Evolutionary conservation across 2,329 filamentous ascomycete genomes (phyloP).

Genomic region (Diplocarpon mali): DNA sequence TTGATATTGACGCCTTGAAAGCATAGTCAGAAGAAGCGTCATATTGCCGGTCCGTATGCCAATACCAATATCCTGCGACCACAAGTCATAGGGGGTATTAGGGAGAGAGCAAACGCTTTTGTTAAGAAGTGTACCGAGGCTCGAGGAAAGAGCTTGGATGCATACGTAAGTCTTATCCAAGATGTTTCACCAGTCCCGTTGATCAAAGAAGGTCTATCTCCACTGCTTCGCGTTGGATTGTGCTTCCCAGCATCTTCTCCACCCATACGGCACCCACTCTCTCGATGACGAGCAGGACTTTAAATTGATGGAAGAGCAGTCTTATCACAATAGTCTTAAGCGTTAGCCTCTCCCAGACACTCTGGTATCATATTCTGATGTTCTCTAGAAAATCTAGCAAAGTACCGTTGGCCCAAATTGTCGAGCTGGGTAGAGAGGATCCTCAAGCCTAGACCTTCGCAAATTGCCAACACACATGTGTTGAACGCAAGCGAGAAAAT

Average conservation of each 20-base stretch:
- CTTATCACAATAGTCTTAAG: conserved; percentile 55
- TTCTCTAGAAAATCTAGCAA: conserved; percentile 35
- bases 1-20: conserved; percentile 22
- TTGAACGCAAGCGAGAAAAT: conserved; percentile 37
- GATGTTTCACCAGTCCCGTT: background rate
- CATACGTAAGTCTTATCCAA: conserved; percentile 39
- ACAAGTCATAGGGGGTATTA: conserved; percentile 44
- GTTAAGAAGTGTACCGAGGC: conserved; percentile 39
- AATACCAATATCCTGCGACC: conserved; percentile 54
- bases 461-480: conserved; percentile 48
- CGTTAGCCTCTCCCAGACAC: conserved; percentile 34
- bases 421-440: conserved; percentile 93
- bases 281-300: conserved; percentile 44
- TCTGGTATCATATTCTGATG: background rate
- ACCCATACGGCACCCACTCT: conserved; percentile 52
- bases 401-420: conserved; percentile 81
- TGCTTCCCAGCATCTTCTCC: conserved; percentile 58
- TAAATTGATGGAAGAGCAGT: conserved; percentile 56
- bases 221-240: conserved; percentile 62
- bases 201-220: conserved; percentile 27
- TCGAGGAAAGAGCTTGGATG: conserved; percentile 38
- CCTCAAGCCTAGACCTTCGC: conserved; percentile 45
- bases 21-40: conserved; percentile 52
- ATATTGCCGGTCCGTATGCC: conserved; percentile 56
- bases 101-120: conserved; percentile 44